Conservation (phyloP, 257 asterid genomes). For the Coffea eugenioides region DNA sequence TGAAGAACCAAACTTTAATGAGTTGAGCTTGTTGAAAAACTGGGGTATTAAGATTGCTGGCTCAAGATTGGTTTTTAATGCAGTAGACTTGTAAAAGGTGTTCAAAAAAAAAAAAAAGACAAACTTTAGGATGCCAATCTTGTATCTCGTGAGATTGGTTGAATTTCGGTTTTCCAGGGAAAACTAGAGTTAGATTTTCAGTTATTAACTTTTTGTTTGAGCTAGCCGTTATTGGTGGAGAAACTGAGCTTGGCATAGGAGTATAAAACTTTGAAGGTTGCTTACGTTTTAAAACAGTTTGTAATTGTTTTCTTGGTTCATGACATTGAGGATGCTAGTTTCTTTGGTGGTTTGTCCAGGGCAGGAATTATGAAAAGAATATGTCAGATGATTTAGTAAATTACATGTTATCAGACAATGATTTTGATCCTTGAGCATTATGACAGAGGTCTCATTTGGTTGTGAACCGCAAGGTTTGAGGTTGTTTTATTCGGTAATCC, state of each 20-base stretch:
- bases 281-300: neutral
- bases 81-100: neutral
- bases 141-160: neutral
- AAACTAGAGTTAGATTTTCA: neutral
- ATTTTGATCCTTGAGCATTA: neutral
- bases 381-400: neutral
- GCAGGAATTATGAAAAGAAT: neutral
- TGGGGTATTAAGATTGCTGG: neutral
- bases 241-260: neutral
- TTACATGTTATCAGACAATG: neutral
- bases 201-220: neutral
- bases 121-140: neutral
- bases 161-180: neutral
- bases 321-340: neutral
- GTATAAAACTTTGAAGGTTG: neutral
- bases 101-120: no score
- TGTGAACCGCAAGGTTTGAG: neutral
- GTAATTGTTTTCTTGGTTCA: neutral
- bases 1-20: neutral
- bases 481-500: neutral
- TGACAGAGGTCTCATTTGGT: neutral
- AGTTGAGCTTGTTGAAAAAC: neutral
- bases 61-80: neutral
- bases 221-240: neutral
- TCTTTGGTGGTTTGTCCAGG: neutral